Conservation (phyloP, 1,284 basidiomycete species). For the Trichosporon sp. region DNA sequence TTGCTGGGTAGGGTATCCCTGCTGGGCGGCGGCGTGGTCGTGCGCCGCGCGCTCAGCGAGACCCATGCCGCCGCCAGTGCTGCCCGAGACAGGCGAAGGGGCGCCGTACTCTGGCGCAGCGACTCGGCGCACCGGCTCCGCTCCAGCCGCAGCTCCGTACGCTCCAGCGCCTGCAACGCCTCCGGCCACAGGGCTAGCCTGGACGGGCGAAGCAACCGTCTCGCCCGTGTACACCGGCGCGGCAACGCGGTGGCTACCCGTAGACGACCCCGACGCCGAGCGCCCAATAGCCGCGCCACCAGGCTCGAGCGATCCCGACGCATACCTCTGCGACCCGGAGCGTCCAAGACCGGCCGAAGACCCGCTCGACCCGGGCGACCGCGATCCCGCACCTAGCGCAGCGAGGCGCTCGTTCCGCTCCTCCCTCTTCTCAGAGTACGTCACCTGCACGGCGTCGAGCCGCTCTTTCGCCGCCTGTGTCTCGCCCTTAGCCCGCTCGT, state of each 20-base stretch:
- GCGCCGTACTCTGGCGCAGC: neutral
- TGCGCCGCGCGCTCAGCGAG: neutral
- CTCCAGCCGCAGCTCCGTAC: neutral
- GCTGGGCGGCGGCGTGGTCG: neutral
- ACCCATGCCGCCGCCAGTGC: neutral
- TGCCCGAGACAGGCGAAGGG: neutral
- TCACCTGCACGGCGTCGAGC: neutral
- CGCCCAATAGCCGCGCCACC: neutral
- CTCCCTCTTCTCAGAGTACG: constrained; percentile 16
- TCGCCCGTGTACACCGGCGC: neutral
- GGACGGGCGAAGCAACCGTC: neutral
- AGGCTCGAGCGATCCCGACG: neutral
- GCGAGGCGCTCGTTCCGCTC: constrained; percentile 10
- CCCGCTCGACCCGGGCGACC: too few relatives aligned
- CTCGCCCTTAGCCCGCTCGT: neutral
- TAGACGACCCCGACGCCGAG: neutral
- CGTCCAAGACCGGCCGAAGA: neutral
- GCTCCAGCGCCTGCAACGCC: neutral
- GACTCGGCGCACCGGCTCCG: neutral
- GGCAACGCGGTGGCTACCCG: neutral
- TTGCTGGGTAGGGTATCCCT: neutral
- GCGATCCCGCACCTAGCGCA: too few relatives aligned
- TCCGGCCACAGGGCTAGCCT: neutral
- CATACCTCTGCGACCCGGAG: neutral
- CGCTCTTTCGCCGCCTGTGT: neutral